Conservation (phyloP, 2,329 filamentous ascomycete species). For the Trichoderma gracile region DNA sequence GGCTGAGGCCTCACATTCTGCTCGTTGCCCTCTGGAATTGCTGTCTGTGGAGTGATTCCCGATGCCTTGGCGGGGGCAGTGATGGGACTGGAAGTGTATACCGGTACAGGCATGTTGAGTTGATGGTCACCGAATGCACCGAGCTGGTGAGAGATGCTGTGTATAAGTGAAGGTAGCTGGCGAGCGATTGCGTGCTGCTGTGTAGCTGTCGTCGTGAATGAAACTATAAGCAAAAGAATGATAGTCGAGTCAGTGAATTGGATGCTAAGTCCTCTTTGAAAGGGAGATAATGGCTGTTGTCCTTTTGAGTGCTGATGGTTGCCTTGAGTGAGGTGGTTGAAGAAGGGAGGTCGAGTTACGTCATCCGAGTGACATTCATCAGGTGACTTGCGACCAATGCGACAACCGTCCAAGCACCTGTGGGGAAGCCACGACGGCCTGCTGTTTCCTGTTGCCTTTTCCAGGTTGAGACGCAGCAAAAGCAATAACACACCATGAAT, state of each 20-base stretch:
- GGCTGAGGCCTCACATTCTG: slow-evolving; percentile 32
- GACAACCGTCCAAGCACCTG: not conserved
- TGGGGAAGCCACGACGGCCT: not conserved
- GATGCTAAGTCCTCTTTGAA: not conserved
- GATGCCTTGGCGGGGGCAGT: slow-evolving; percentile 56
- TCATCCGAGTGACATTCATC: slow-evolving; percentile 23
- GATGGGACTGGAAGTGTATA: slow-evolving; percentile 61
- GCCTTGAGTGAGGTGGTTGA: not conserved
- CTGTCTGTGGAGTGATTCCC: slow-evolving; percentile 51
- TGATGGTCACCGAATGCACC: not conserved
- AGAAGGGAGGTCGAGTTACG: slow-evolving; percentile 5
- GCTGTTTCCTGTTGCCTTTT: not conserved
- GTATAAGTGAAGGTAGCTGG: not conserved
- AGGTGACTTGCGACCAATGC: slow-evolving; percentile 13
- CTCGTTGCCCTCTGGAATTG: slow-evolving; percentile 31
- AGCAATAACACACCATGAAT: not conserved
- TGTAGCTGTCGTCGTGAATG: not conserved
- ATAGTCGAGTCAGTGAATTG: not conserved
- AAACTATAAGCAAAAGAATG: not conserved
- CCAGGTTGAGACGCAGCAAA: not conserved
- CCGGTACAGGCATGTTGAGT: slow-evolving; percentile 58
- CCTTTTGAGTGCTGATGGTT: not conserved
- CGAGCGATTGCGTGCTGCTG: not conserved
- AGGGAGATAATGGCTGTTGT: not conserved
- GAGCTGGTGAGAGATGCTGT: not conserved